These are phyloP conservation scores for Petasospora rhodanensis DNA, from an alignment of 1,139 yeast genomes.

Conservation along the genomic window DNA sequence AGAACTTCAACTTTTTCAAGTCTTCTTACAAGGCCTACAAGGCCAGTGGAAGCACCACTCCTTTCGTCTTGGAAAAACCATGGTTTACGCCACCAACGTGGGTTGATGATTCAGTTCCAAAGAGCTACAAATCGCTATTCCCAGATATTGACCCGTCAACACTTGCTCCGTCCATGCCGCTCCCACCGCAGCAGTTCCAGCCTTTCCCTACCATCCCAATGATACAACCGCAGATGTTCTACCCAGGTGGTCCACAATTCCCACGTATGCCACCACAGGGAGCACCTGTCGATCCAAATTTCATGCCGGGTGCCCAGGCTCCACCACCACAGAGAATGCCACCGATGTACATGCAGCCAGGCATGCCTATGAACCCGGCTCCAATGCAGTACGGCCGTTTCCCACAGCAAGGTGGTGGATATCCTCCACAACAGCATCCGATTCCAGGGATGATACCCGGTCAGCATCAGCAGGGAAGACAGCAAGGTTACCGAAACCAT, in stretches of 20 bases:
- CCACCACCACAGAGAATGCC: conserved; percentile 12
- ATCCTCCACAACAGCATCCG: conserved; percentile 5
- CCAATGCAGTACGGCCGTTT: conserved; percentile 11
- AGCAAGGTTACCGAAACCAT: conserved; percentile 10
- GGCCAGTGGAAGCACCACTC: conserved; percentile 2
- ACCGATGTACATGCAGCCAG: conserved; percentile 16
- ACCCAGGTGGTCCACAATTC: conserved; percentile 8
- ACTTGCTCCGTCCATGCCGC: conserved; percentile 12
- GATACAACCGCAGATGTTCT: conserved; percentile 17
- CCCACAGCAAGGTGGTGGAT: conserved; percentile 6
- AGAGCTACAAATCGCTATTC: conserved; percentile 25
- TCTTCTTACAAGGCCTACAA: conserved; percentile 26
- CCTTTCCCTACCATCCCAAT: conserved; percentile 21
- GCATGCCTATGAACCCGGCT: conserved; percentile 9
- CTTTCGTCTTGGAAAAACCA: conserved; percentile 53
- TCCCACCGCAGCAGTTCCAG: conserved; percentile 13
- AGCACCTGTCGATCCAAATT: conserved; percentile 8
- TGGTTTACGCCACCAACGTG: conserved; percentile 80
- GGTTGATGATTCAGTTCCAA: conserved; percentile 49
- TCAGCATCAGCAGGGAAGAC: conserved; percentile 9
- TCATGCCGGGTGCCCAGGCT: conserved; percentile 5
- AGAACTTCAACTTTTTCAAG: conserved; percentile 44
- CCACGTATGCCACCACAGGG: conserved; percentile 15
- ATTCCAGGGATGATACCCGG: conserved; percentile 13
- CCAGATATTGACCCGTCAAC: conserved; percentile 16